Conservation (phyloP, 352 stramenopile genomes). For the Phytophthora macrochlamydospora region DNA sequence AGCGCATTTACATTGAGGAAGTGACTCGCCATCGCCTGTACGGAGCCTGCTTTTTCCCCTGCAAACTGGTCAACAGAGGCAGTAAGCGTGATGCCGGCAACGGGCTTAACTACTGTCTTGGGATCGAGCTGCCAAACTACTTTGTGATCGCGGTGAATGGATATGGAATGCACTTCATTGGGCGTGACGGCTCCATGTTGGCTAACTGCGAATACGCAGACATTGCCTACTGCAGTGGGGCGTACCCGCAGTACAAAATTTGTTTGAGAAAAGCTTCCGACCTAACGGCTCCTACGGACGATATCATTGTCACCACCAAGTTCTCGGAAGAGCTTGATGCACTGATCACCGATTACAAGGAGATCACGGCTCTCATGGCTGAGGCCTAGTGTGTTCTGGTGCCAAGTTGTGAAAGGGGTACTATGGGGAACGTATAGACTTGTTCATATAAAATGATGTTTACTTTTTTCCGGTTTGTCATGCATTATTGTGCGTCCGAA, state of each 20-base stretch:
- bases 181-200: slow-evolving; percentile 65
- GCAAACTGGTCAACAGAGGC: slow-evolving; percentile 58
- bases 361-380: slow-evolving; percentile 73
- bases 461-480: not conserved
- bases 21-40: slow-evolving; percentile 84
- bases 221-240: slow-evolving; percentile 55
- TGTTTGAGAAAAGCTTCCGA: slow-evolving; percentile 52
- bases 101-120: slow-evolving; percentile 34
- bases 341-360: slow-evolving; percentile 76
- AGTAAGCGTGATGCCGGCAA: slow-evolving; percentile 35
- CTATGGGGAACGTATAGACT: slow-evolving; percentile 33
- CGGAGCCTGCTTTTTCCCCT: slow-evolving; percentile 89
- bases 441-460: slow-evolving; percentile 25
- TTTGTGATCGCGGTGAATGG: slow-evolving; percentile 90
- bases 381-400: slow-evolving; percentile 34
- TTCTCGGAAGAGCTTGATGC: slow-evolving; percentile 68
- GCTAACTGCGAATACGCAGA: slow-evolving; percentile 73
- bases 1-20: slow-evolving; percentile 88
- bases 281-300: slow-evolving; percentile 43
- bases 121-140: slow-evolving; percentile 80
- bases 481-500: too few species aligned
- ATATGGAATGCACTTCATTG: slow-evolving; percentile 91
- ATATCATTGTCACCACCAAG: slow-evolving; percentile 73
- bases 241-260: slow-evolving; percentile 76
- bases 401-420: not conserved